Base-by-base conservation (phyloP, 306 rosid genomes). In the Dalbergia cultrata region DNA sequence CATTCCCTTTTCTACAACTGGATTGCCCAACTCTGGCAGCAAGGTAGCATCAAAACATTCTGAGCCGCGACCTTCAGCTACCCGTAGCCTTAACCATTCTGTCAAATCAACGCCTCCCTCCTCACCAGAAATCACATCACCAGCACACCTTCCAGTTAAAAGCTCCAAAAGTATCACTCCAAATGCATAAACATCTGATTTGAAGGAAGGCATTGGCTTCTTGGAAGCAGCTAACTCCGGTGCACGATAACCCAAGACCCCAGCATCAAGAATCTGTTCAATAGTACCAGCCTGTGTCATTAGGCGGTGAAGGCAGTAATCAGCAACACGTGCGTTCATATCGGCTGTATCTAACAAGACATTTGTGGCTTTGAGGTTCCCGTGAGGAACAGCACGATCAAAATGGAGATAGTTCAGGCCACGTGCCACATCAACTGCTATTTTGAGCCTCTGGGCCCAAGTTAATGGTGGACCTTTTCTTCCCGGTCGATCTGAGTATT, bases 391-490 rank as follows among this genome's bases (percentile, higher is more conserved):
- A n/a, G 97, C 99, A 22, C 99, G 97, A 75, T 96, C 99, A 26
- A 96, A 96, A 85, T 96, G 99, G 90, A 96, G 99, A 90, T 96
- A 96, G 97, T 96, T 96, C 85, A 96, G 92, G 80, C 99, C 99
- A 35, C 99, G 99, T 71, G 98, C 97, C 53, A 96, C 92, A 74
- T 96, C 99, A 49, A 96, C 99, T 4, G 98, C 97, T 76, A 96
- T 89, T 86, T 92, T 96, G 83, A 96, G 98, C 87, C 98, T 89
- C 75, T 93, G 99, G 1, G 78, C 85, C 99, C 99, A 96, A 47
- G 91, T 84, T 83, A 96, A 77, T 6, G 90, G 92, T 1, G 95
- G 98, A 69, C 92, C 93, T 71, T 82, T 92, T 87, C 99, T 88
- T 86, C 99, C 98, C 2, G 99, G 98, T 52, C 98, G 94, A 84